Percentiles rank a stretch among this genome's conserved stretches.
These are phyloP conservation scores for Dryadomyces quercivorus DNA, from an alignment of 2,329 filamentous ascomycete genomes.

Conservation along the genomic window DNA sequence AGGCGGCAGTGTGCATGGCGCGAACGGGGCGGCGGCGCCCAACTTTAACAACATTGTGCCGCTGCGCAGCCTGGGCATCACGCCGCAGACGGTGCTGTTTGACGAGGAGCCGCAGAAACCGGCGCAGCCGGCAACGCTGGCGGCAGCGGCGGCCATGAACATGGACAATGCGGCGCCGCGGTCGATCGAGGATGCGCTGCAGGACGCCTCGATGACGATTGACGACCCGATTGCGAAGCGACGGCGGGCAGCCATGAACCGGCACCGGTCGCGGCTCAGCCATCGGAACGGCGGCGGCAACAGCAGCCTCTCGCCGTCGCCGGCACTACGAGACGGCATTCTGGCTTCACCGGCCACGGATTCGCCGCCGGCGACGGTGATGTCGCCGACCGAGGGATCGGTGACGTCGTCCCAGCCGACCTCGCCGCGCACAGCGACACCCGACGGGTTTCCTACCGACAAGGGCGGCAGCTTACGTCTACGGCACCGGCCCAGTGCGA, in stretches of 20 bases:
- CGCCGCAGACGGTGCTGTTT: constrained; percentile 84
- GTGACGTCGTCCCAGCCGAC: constrained; percentile 12
- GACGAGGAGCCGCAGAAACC: constrained; percentile 55
- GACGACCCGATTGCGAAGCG: constrained; percentile 51
- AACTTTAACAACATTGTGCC: constrained; percentile 61
- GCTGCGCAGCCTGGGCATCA: constrained; percentile 63
- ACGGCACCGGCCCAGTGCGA: constrained; percentile 45
- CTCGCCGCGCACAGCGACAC: constrained; percentile 15
- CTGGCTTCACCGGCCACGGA: neutral
- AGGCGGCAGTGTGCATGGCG: neutral
- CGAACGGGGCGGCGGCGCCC: constrained; percentile 9
- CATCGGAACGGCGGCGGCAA: too few relatives aligned
- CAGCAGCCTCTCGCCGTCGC: neutral
- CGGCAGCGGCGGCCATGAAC: constrained; percentile 17
- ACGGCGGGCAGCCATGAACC: constrained; percentile 38
- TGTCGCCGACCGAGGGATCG: constrained; percentile 16
- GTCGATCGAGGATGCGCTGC: constrained; percentile 79
- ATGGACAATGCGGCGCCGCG: constrained; percentile 25
- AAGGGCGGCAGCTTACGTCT: constrained; percentile 19
- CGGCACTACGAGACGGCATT: neutral
- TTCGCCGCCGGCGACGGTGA: constrained; percentile 7
- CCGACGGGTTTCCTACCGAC: constrained; percentile 1
- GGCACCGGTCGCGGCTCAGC: constrained; percentile 30
- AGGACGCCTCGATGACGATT: constrained; percentile 85
- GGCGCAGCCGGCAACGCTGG: constrained; percentile 9